Conservation (phyloP, 805 yeast genomes). For the Myxozyma neotropica region DNA sequence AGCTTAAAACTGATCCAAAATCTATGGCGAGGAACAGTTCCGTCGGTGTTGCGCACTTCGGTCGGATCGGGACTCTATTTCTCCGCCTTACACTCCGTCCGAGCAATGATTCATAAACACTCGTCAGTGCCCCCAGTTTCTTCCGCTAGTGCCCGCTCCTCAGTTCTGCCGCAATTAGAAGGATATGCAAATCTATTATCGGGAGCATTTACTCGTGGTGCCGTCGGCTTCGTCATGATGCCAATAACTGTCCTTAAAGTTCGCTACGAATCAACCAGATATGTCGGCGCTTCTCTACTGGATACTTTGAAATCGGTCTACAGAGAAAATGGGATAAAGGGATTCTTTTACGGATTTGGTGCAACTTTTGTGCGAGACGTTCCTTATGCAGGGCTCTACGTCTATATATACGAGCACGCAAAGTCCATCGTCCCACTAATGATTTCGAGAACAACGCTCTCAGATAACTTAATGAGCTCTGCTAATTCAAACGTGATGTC, state of each 20-base stretch:
- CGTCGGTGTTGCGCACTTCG: conserved; percentile 87
- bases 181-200: conserved; percentile 68
- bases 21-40: conserved; percentile 92
- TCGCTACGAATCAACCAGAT: conserved; percentile 79
- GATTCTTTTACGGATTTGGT: conserved; percentile 84
- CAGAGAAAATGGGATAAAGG: conserved; percentile 54
- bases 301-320: conserved; percentile 65
- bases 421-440: conserved; percentile 58
- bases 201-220: conserved; percentile 77
- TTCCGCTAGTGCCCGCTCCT: conserved; percentile 35
- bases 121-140: neutral
- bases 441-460: conserved; percentile 35
- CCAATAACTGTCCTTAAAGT: conserved; percentile 91
- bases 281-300: conserved; percentile 63
- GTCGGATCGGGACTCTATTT: conserved; percentile 87
- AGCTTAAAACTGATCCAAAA: conserved; percentile 27
- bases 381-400: conserved; percentile 94
- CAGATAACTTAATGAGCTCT: neutral
- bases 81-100: conserved; percentile 64
- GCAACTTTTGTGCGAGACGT: conserved; percentile 91
- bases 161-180: conserved; percentile 70
- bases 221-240: conserved; percentile 88
- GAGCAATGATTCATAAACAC: conserved; percentile 42
- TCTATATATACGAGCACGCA: conserved; percentile 76
- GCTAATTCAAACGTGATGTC: conserved; percentile 12